Evolutionary conservation across 1,284 basidiomycete genomes (phyloP).

Genomic region (Gomphus bonarii): DNA sequence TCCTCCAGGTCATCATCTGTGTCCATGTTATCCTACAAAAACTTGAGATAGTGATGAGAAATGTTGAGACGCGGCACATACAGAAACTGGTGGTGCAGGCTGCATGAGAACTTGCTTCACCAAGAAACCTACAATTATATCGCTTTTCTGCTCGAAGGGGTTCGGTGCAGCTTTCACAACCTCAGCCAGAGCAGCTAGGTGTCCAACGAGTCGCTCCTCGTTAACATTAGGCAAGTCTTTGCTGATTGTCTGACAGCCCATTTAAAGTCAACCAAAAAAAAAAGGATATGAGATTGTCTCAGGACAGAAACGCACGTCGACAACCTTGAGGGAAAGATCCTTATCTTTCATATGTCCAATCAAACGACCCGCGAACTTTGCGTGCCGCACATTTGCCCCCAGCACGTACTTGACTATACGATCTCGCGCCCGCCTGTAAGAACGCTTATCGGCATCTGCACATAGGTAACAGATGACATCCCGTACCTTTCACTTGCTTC

Average conservation of each 20-base stretch:
- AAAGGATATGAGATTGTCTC: not conserved
- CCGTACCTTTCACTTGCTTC: slow-evolving; percentile 61
- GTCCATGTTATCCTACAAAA: slow-evolving; percentile 34
- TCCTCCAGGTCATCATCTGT: slow-evolving; percentile 51
- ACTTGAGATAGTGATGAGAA: slow-evolving; percentile 3
- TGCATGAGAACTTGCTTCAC: slow-evolving; percentile 65
- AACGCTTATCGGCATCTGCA: not conserved
- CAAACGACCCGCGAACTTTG: slow-evolving; percentile 83
- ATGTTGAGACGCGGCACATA: slow-evolving; percentile 22
- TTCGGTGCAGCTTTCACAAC: slow-evolving; percentile 60
- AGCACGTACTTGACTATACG: slow-evolving; percentile 52
- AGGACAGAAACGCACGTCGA: slow-evolving; percentile 45
- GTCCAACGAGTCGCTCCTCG: slow-evolving; percentile 46
- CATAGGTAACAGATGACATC: slow-evolving; percentile 19
- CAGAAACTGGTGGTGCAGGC: slow-evolving; percentile 36
- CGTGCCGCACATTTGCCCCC: slow-evolving; percentile 54
- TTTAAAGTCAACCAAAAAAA: not conserved
- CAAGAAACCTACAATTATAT: slow-evolving; percentile 61
- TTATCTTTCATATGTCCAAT: slow-evolving; percentile 52
- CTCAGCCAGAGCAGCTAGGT: slow-evolving; percentile 66
- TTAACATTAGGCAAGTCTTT: slow-evolving; percentile 40
- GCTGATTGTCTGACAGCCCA: slow-evolving; percentile 40
- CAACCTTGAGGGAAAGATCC: slow-evolving; percentile 40
- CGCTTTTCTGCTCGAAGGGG: slow-evolving; percentile 70
- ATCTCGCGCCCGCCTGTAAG: slow-evolving; percentile 52